Evolutionary conservation across 306 rosid species (phyloP).

Genomic region (Prunus dulcis): DNA sequence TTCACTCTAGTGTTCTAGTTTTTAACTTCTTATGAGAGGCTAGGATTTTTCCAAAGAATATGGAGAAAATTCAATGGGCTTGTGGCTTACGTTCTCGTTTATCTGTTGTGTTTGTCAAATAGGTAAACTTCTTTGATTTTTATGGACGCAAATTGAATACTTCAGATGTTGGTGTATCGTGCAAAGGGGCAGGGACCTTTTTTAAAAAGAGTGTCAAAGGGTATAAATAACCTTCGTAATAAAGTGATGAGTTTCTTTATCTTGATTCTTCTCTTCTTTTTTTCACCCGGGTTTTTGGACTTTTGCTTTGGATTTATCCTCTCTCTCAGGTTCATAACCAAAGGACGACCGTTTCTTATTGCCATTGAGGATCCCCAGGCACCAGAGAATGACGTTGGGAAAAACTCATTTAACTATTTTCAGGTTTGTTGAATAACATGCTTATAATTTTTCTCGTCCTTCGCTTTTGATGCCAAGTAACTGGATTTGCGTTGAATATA

Average conservation of each 20-base stretch:
- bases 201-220: slow-evolving; percentile 69
- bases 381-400: slow-evolving; percentile 93
- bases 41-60: background rate
- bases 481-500: background rate
- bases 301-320: slow-evolving; percentile 13
- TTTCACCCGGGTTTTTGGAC: background rate
- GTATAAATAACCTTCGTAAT: slow-evolving; percentile 33
- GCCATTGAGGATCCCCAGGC: slow-evolving; percentile 99
- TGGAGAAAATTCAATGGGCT: background rate
- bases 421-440: slow-evolving; percentile 57
- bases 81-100: slow-evolving; percentile 3
- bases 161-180: slow-evolving; percentile 89
- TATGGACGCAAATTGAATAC: slow-evolving; percentile 93
- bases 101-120: slow-evolving; percentile 14
- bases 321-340: slow-evolving; percentile 48
- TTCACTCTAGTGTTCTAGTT: background rate
- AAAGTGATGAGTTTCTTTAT: background rate
- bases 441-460: background rate
- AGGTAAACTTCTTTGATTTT: slow-evolving; percentile 88
- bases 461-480: background rate
- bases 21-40: background rate
- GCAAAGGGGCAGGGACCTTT: slow-evolving; percentile 72
- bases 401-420: slow-evolving; percentile 81
- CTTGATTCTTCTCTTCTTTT: background rate
- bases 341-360: slow-evolving; percentile 60